Evolutionary conservation across 2,329 filamentous ascomycete genomes (phyloP).

Genomic region (Clarireedia sp.): DNA sequence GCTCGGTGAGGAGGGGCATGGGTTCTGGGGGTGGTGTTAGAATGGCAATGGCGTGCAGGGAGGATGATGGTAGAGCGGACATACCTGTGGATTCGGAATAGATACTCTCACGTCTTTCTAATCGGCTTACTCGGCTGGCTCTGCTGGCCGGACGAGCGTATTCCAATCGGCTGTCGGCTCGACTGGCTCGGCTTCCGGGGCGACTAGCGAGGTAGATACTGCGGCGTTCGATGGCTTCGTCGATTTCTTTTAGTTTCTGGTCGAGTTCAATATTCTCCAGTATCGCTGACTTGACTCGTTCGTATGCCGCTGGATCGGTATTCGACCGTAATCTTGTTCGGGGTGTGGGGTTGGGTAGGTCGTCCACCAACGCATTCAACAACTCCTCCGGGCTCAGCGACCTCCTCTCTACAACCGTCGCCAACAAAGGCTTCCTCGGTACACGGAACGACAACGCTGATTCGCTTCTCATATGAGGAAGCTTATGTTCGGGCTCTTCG

Average conservation of each 20-base stretch:
- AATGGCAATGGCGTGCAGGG: no score
- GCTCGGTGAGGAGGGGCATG: slow-evolving; percentile 37
- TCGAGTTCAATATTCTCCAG: slow-evolving; percentile 46
- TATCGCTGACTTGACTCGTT: slow-evolving; percentile 27
- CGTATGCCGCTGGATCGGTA: slow-evolving; percentile 26
- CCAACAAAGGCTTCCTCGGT: slow-evolving; percentile 26
- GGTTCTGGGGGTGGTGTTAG: slow-evolving; percentile 36
- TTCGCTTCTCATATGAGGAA: slow-evolving; percentile 24
- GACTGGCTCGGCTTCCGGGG: slow-evolving; percentile 24
- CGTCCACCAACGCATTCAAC: slow-evolving; percentile 19
- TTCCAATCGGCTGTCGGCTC: slow-evolving; percentile 18
- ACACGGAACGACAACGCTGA: slow-evolving; percentile 25
- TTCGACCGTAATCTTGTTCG: slow-evolving; percentile 24
- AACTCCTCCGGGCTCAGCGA: slow-evolving; percentile 23
- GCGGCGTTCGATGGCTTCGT: slow-evolving; percentile 48
- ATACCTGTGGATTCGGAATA: slow-evolving; percentile 24
- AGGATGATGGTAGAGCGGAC: not conserved
- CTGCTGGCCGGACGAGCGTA: slow-evolving; percentile 25
- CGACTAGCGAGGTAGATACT: slow-evolving; percentile 39
- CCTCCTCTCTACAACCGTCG: slow-evolving; percentile 20
- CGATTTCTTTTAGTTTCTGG: slow-evolving; percentile 49
- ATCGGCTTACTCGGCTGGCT: slow-evolving; percentile 20
- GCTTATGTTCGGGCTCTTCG: slow-evolving; percentile 16
- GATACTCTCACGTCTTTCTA: slow-evolving; percentile 15
- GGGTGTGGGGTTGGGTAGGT: slow-evolving; percentile 20